These are phyloP conservation scores for Candida taoyuanica DNA, from an alignment of 805 yeast species.

Conservation along the genomic window DNA sequence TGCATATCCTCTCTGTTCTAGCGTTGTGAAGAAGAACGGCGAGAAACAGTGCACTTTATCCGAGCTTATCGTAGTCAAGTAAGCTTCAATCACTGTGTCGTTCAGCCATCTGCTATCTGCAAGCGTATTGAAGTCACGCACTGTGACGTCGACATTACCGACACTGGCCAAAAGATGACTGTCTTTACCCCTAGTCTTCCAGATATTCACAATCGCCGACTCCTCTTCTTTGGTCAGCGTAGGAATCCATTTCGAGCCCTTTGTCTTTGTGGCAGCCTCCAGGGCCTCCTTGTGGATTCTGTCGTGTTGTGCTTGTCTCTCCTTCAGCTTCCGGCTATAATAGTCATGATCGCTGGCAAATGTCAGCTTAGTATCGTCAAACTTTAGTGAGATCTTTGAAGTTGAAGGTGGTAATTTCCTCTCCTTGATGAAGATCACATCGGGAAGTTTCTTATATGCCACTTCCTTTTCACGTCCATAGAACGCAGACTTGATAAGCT, in stretches of 20 bases:
- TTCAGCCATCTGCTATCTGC: conserved; percentile 78
- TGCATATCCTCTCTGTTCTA: conserved; percentile 66
- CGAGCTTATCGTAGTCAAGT: conserved; percentile 39
- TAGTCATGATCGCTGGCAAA: conserved; percentile 36
- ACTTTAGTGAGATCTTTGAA: conserved; percentile 18
- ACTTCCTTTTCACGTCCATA: conserved; percentile 1
- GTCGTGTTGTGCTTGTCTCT: conserved; percentile 35
- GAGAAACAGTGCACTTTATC: conserved; percentile 63
- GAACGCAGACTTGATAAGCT: conserved; percentile 4
- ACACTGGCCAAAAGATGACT: conserved; percentile 27
- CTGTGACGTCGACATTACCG: conserved; percentile 52
- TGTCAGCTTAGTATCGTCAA: conserved; percentile 27
- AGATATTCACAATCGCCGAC: conserved; percentile 24
- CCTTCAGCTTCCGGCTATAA: conserved; percentile 40
- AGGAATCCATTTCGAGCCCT: conserved; percentile 25
- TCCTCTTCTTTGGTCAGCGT: conserved; percentile 23
- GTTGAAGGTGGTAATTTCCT: conserved; percentile 16
- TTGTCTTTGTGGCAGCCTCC: conserved; percentile 25
- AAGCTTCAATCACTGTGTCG: conserved; percentile 85
- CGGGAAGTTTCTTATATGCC: conserved; percentile 4
- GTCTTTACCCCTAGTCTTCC: conserved; percentile 25
- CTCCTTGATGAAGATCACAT: conserved; percentile 19
- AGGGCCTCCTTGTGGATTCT: conserved; percentile 32
- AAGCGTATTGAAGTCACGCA: conserved; percentile 68
- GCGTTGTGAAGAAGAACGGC: conserved; percentile 79